A percentile compares a stretch with the other conserved stretches of the same genome.
Conservation (phyloP, 345 rosid genomes). For the Arabidopsis thaliana region DNA sequence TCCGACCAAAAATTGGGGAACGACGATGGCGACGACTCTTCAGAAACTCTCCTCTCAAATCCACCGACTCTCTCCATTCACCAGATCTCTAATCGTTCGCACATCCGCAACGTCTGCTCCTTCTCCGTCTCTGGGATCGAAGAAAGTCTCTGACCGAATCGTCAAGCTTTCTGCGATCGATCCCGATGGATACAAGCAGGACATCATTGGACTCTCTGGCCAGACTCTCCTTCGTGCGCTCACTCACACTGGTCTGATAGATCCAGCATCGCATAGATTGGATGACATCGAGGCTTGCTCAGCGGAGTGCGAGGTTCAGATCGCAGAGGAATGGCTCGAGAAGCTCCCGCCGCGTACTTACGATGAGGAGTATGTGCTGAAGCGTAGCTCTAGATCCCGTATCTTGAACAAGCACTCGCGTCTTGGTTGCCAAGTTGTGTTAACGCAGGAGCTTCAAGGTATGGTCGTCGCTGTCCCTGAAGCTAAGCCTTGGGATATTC, state of each 20-base stretch:
- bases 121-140: conserved; percentile 53
- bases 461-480: conserved; percentile 99
- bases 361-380: conserved; percentile 94
- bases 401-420: conserved; percentile 89
- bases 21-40: conserved; percentile 62
- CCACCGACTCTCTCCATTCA: conserved; percentile 57
- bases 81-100: conserved; percentile 51
- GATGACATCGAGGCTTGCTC: conserved; percentile 99
- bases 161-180: conserved; percentile 92
- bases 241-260: conserved; percentile 74
- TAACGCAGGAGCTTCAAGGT: conserved; percentile 80
- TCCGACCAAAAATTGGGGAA: conserved; percentile 34
- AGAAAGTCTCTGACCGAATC: conserved; percentile 87
- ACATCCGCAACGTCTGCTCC: conserved; percentile 52
- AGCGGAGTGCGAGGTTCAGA: conserved; percentile 96
- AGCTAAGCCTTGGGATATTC: conserved; percentile 96
- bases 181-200: conserved; percentile 70
- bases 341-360: conserved; percentile 84
- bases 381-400: conserved; percentile 81
- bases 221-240: conserved; percentile 88
- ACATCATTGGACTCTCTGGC: conserved; percentile 79
- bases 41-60: conserved; percentile 64
- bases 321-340: conserved; percentile 95
- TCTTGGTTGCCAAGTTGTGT: conserved; percentile 89
- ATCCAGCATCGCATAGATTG: conserved; percentile 88